Base-by-base conservation (phyloP, 352 stramenopile genomes). In the Aphanomyces astaci region DNA sequence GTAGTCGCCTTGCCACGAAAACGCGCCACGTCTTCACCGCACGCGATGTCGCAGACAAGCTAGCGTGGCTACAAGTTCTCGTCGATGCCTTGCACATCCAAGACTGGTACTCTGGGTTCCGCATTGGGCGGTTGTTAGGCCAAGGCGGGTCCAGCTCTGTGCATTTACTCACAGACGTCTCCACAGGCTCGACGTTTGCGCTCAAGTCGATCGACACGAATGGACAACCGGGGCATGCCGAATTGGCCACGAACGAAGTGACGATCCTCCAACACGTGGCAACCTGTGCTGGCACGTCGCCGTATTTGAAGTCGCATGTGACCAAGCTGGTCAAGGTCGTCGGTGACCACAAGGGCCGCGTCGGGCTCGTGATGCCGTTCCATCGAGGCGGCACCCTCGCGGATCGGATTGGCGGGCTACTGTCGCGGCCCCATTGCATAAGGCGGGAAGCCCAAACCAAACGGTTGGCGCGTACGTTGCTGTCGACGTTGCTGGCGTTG, bases 401-500 rank as follows among this genome's bases (percentile, higher is more conserved):
- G 7, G 62, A 68, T 43, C 40, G 62, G 0, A 68, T 68, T 11
- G 10, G 28, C 4, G 28, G 39, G 7, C 48, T 25, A 4, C 43
- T 68, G 10, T 7, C 39, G 9, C 0, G 7, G 5, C 15, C 24
- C 17, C 39, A 24, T 33, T 22, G 11, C 24, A 33, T 27, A 3
- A 19, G 25, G 9, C 40, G 62, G 15, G 43, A 60, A 59, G 48
- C 3, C 4, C 17, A n/a, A 11, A 45, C 43, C 11, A 68, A 59
- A n/a, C 62, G 33, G 1, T 24, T 68, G 7, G 49, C 25, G 7
- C 19, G 17, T n/a, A 27, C 62, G 22, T 45, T 68, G 30, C 24
- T 68, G 2, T 7, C 28, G 27, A 36, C 49, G 13, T 24, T 92
- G 25, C 63, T 64, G 33, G 78, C 81, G 63, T 72, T 87, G 24